Conservation (phyloP, 305 asterid species). For the Fraxinus sp. region DNA sequence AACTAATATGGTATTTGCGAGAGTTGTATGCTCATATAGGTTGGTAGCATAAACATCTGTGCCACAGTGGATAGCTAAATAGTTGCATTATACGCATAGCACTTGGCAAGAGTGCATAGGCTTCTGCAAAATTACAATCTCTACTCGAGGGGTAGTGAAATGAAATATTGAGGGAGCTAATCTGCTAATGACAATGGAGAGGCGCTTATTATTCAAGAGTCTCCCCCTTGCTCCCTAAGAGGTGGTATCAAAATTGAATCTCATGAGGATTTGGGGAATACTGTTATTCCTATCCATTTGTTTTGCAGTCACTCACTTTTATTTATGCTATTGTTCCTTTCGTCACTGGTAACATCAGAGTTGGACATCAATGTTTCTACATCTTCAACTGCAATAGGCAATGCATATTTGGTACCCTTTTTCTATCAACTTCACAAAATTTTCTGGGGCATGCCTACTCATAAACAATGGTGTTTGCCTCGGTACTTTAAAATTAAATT, state of each 20-base stretch:
- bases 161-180: background rate
- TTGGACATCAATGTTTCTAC: background rate
- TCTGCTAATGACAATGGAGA: background rate
- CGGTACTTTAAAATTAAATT: background rate
- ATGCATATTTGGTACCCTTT: background rate
- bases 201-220: background rate
- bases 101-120: background rate
- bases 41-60: background rate
- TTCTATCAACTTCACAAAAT: background rate
- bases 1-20: background rate
- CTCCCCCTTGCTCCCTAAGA: background rate
- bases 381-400: background rate
- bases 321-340: background rate
- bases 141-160: background rate
- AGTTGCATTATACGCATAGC: background rate
- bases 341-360: background rate
- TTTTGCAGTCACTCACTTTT: background rate
- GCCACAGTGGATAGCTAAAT: background rate
- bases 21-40: background rate
- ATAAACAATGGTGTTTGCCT: background rate
- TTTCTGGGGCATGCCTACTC: background rate
- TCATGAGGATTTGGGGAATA: background rate
- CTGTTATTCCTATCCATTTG: background rate
- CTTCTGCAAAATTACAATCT: background rate
- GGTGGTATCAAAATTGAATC: background rate